Evolutionary conservation across 2,329 filamentous ascomycete species (phyloP).

Genomic region (Fusarium sp.): DNA sequence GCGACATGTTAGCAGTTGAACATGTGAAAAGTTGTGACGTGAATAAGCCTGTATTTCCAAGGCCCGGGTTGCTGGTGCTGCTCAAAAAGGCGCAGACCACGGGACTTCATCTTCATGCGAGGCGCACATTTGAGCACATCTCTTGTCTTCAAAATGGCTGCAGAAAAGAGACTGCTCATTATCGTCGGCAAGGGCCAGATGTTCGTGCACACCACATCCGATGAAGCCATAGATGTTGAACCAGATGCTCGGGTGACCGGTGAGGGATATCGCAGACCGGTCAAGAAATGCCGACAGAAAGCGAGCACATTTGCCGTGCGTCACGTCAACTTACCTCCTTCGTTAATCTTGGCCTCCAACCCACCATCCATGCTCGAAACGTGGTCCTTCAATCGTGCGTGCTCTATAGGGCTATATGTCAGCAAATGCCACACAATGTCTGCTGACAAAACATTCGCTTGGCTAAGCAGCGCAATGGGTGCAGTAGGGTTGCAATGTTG

Average conservation of each 20-base stretch:
- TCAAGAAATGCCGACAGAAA: conserved; percentile 42
- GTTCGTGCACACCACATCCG: conserved; percentile 14
- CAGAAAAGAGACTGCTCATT: conserved; percentile 29
- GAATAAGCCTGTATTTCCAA: not conserved
- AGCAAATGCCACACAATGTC: conserved; percentile 35
- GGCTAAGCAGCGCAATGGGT: conserved; percentile 2
- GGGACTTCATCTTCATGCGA: conserved; percentile 49
- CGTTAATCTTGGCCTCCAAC: conserved; percentile 88
- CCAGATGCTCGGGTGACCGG: conserved; percentile 34
- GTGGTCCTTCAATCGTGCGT: conserved; percentile 93
- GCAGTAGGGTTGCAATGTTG: conserved; percentile 26
- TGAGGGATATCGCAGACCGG: conserved; percentile 21
- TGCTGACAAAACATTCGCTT: conserved; percentile 25
- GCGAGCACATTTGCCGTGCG: conserved; percentile 30
- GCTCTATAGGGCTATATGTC: conserved; percentile 66
- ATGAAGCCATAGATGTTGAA: conserved; percentile 25
- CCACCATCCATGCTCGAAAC: conserved; percentile 87
- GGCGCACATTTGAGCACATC: conserved; percentile 50
- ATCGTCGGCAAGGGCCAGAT: conserved; percentile 20
- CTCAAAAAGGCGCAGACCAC: conserved; percentile 39
- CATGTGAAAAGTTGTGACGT: conserved; percentile 17
- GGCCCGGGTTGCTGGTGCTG: conserved; percentile 7
- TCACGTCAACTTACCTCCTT: conserved; percentile 83
- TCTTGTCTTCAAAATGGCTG: conserved; percentile 21
- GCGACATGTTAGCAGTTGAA: conserved; percentile 30